Evolutionary conservation across 2,329 filamentous ascomycete genomes (phyloP), one percentile per base, ranked within the genome.

Genomic region (Phialemoniopsis sp.): DNA sequence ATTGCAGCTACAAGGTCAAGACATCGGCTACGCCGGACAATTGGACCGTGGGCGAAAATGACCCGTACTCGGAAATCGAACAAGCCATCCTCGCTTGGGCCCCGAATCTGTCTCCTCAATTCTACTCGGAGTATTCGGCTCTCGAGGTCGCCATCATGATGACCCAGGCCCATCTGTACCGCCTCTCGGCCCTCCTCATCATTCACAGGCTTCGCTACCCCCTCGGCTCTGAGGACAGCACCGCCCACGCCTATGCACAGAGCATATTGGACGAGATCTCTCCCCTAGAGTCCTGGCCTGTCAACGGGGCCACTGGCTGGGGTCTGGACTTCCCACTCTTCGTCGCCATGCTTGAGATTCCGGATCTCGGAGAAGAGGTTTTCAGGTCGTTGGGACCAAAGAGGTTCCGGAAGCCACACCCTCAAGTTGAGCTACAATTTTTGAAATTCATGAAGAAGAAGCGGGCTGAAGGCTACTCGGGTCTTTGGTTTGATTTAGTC

Each of bases 181-280:
- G 52, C 10, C 31, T 50, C 3, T 54, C 52, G 3, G 51, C 44
- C 29, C 42, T 59, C 16, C 43, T 60, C 17, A 37, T 58, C 13
- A 48, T 58, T 26, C 58, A 61, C 37, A 54, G 57, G 2, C 38
- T 58, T 21, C 44, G 54, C 21, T 54, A 56, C 39, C 56, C 56
- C 8, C 46, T 60, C 7, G 57, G 57, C 12, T 40, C 52, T 3
- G 47, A 53, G 19, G 57, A 61, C 28, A 13, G 15, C 15, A 30
- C 32, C 9, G 43, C 33, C 12, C 32, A 32, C 21, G 14, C 8
- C 16, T 34, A 37, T 16, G 43, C 43, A 8, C 29, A 40, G 21
- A 26, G 10, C 21, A 26, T 26, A 6, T 10, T 26, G 10, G 10
- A 6, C 10, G 21, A 26, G 21, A 26, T 26, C 6, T 26, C 21